Percentiles rank a stretch among this genome's conserved stretches.
phyloP scores from a whole-genome alignment of 2,329 filamentous ascomycete species.

The Macrophomina tecta region DNA sequence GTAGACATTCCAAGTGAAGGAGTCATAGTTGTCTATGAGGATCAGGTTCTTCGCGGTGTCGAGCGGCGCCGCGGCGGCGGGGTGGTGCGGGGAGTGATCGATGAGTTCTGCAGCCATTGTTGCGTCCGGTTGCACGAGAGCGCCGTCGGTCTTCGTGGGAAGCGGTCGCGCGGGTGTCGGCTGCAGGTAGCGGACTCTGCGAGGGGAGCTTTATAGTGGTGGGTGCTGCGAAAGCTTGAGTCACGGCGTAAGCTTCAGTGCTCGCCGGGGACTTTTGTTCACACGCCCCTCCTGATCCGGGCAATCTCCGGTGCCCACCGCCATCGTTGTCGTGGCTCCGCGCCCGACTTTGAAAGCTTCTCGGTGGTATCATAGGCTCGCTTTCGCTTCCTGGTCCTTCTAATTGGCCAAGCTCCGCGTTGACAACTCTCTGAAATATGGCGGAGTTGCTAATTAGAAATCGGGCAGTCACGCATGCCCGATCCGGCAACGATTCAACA shows the following conservation, averaged over 20 bases:
- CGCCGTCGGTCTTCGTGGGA: neutral
- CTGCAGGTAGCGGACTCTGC: neutral
- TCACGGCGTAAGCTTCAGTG: slow-evolving; percentile 1
- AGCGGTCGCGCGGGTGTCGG: neutral
- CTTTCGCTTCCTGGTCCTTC: too few species aligned
- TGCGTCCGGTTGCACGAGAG: slow-evolving; percentile 3
- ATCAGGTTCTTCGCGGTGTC: slow-evolving; percentile 86
- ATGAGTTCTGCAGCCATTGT: slow-evolving; percentile 60
- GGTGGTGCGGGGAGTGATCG: slow-evolving; percentile 88
- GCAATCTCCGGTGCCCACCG: neutral
- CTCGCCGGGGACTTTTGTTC: neutral
- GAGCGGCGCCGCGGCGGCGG: slow-evolving; percentile 73
- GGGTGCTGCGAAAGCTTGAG: slow-evolving; percentile 4
- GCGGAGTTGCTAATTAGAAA: too few species aligned
- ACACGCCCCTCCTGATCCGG: neutral
- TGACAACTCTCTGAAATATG: too few species aligned
- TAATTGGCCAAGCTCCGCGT: too few species aligned
- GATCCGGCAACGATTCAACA: too few species aligned
- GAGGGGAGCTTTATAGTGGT: neutral
- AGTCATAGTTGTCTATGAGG: slow-evolving; percentile 98
- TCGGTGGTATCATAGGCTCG: too few species aligned
- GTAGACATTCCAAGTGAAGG: slow-evolving; percentile 99
- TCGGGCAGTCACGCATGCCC: too few species aligned
- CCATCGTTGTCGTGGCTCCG: neutral
- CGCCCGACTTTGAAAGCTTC: too few species aligned